Percentiles rank a stretch among this genome's conserved stretches.
These are phyloP conservation scores for Pisolithus tinctorius DNA, from an alignment of 768 basidiomycete genomes.

Conservation along the genomic window DNA sequence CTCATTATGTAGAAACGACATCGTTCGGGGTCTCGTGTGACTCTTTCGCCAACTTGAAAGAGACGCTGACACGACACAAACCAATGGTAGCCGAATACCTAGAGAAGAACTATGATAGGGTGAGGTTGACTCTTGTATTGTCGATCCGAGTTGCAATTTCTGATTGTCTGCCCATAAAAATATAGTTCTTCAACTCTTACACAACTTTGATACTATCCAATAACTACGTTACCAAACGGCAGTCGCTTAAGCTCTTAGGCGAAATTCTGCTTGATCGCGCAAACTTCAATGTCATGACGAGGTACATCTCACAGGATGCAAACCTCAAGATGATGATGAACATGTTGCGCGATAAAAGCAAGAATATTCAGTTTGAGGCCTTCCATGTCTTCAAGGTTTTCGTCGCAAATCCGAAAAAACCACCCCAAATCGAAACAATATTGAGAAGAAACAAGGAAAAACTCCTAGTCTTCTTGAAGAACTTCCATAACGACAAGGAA, in stretches of 20 bases:
- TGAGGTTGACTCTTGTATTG: constrained; percentile 29
- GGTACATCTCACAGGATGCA: constrained; percentile 89
- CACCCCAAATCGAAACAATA: constrained; percentile 88
- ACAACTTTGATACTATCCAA: constrained; percentile 85
- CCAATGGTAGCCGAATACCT: constrained; percentile 97
- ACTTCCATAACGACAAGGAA: constrained; percentile 98
- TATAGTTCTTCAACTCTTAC: constrained; percentile 92
- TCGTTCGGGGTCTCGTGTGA: constrained; percentile 98
- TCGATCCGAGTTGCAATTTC: background rate
- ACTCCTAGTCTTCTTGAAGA: constrained; percentile 78
- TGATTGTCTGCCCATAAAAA: background rate
- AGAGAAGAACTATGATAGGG: constrained; percentile 94
- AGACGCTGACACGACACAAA: constrained; percentile 94
- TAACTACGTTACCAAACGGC: constrained; percentile 99
- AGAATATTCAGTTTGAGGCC: constrained; percentile 99
- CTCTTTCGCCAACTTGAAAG: constrained; percentile 96
- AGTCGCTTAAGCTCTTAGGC: constrained; percentile 94
- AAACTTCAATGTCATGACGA: constrained; percentile 98
- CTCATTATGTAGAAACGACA: constrained; percentile 93
- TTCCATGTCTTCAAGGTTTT: constrained; percentile 99
- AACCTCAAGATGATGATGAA: constrained; percentile 99
- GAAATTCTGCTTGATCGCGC: constrained; percentile 97
- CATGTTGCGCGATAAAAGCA: constrained; percentile 93
- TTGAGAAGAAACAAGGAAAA: constrained; percentile 93
- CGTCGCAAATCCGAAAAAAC: constrained; percentile 99